Evolutionary conservation across 2,329 filamentous ascomycete genomes (phyloP).

Genomic region (Dactylonectria macrodidyma): DNA sequence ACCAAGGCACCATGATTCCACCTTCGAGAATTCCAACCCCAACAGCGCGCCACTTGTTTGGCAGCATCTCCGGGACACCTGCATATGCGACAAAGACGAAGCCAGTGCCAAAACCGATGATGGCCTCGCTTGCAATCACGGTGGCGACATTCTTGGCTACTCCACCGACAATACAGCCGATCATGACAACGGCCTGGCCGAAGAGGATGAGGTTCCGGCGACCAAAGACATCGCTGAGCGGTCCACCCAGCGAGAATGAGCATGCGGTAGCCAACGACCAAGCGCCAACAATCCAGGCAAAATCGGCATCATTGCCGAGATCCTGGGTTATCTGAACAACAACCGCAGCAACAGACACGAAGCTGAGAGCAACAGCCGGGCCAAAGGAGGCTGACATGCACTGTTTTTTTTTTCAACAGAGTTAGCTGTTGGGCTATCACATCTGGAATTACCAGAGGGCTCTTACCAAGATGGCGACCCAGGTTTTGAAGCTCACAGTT

Average conservation of each 20-base stretch:
- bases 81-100: constrained; percentile 31
- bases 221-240: constrained; percentile 24
- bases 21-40: constrained; percentile 28
- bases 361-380: constrained; percentile 14
- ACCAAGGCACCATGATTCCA: constrained; percentile 28
- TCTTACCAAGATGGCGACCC: constrained; percentile 29
- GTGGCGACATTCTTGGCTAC: constrained; percentile 2
- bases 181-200: constrained; percentile 12
- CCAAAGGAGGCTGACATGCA: constrained; percentile 29
- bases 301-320: not conserved
- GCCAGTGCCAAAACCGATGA: constrained; percentile 15
- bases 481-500: constrained; percentile 7
- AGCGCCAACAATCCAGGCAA: constrained; percentile 27
- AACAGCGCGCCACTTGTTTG: constrained; percentile 31
- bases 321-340: constrained; percentile 30
- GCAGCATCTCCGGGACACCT: constrained; percentile 32
- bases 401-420: not conserved
- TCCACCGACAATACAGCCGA: constrained; percentile 27
- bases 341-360: constrained; percentile 4
- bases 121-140: constrained; percentile 19
- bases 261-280: constrained; percentile 26
- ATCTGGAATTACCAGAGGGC: not conserved
- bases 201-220: constrained; percentile 21
- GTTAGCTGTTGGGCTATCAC: not conserved
- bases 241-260: constrained; percentile 31